Base-by-base conservation (phyloP, 345 rosid species). In the Gossypium arboreum region DNA sequence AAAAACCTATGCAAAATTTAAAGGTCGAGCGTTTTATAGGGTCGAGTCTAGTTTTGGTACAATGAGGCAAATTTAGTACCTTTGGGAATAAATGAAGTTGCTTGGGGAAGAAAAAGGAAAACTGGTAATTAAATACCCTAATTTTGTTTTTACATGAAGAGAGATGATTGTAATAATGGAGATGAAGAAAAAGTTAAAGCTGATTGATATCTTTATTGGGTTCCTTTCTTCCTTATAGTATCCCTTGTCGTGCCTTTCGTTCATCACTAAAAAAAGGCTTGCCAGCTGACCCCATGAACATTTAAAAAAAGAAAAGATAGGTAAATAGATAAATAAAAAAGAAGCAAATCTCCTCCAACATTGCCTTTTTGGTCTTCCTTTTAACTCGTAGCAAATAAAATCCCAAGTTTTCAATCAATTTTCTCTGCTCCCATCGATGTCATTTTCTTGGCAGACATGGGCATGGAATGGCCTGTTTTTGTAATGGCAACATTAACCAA, bases 161-260 rank as follows among this genome's bases (percentile, higher is more conserved):
- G 60, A 80, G 67, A 20, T 27, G 48, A 22, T 72, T 72, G 68
- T 57, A 43, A 45, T 71, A 44, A 65, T 54, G 60, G 74, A 79
- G 80, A 70, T 71, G 78, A 76, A 69, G 71, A 73, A 75, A 75
- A 77, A 64, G 2, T 22, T 34, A 57, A 57, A 77, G 83, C 70
- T 71, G 71, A 79, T 78, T 12, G 71, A 64, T 34, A 76, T n/a
- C 58, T 57, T 77, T 78, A 81, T 76, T 81, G 72, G 78, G 44
- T 76, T 68, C 57, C 68, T 20, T 56, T 20, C 54, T 50, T 50
- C 16, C 54, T 50, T 68, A n/a, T 64, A 45, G 41, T 52, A 43
- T 58, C 60, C 48, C 50, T 74, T 57, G 59, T 52, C 58, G 54
- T 60, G 55, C 75, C 18, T 73, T 72, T 43, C 68, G 59, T 76